Conservation (phyloP, 2,329 filamentous ascomycete species). For the Thermoascus crustaceus region DNA sequence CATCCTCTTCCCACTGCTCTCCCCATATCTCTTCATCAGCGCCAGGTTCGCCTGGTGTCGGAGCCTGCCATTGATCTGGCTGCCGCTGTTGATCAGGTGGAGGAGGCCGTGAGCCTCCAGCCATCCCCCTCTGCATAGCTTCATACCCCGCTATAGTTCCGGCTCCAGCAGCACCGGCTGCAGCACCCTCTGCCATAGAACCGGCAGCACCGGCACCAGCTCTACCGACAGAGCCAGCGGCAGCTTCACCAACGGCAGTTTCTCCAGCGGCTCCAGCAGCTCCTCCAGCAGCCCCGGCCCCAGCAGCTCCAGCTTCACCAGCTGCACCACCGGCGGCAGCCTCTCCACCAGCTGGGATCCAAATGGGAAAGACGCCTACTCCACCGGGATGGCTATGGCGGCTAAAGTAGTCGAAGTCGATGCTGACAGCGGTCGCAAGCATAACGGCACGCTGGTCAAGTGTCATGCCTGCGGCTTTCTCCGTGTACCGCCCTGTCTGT, state of each 20-base stretch:
- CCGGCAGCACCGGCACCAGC: constrained; percentile 25
- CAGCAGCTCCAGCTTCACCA: constrained; percentile 29
- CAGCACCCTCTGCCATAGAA: constrained; percentile 19
- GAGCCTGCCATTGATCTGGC: constrained; percentile 9
- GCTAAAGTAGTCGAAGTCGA: constrained; percentile 63
- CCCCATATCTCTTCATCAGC: constrained; percentile 21
- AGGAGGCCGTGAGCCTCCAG: constrained; percentile 17
- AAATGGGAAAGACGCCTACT: constrained; percentile 46
- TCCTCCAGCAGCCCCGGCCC: constrained; percentile 28
- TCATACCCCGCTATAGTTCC: constrained; percentile 57
- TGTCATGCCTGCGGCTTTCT: constrained; percentile 46
- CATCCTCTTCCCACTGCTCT: no score
- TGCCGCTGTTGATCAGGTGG: constrained; percentile 12
- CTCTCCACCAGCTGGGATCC: constrained; percentile 37
- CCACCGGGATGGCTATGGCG: constrained; percentile 45
- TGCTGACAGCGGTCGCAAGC: constrained; percentile 56
- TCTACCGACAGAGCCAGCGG: constrained; percentile 34
- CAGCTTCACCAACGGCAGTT: constrained; percentile 26
- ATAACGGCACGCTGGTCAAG: constrained; percentile 59
- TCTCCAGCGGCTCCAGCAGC: constrained; percentile 17
- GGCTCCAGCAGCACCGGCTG: constrained; percentile 44
- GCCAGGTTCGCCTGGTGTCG: constrained; percentile 12
- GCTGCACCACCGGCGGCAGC: constrained; percentile 31
- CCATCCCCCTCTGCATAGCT: constrained; percentile 49
- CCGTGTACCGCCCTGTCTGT: constrained; percentile 20